phyloP scores from a whole-genome alignment of 1,139 yeast species.

The Candida anutae region DNA sequence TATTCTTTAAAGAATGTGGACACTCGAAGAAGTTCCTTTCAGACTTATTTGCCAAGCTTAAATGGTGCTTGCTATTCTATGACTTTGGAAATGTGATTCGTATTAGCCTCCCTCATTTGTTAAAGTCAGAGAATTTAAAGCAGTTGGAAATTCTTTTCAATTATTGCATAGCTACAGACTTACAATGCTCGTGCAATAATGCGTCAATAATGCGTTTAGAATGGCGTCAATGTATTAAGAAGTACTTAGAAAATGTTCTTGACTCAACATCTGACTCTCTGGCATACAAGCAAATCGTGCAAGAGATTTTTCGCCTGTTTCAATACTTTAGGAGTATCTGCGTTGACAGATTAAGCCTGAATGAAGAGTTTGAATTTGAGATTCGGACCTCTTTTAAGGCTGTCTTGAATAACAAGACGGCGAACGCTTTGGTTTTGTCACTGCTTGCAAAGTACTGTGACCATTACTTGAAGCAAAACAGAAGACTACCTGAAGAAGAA shows the following conservation, averaged over 20 bases:
- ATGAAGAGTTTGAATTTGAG: slow-evolving; percentile 21
- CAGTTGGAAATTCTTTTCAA: slow-evolving; percentile 7
- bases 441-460: slow-evolving; percentile 33
- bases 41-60: slow-evolving; percentile 14
- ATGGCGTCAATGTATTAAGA: slow-evolving; percentile 9
- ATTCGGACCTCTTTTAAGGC: slow-evolving; percentile 20
- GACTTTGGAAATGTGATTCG: slow-evolving; percentile 16
- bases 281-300: background rate
- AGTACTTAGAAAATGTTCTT: slow-evolving; percentile 3
- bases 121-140: slow-evolving; percentile 8
- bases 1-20: slow-evolving; percentile 15
- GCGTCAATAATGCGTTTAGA: slow-evolving; percentile 6
- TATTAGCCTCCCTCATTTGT: slow-evolving; percentile 13
- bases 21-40: slow-evolving; percentile 14
- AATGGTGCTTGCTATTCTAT: slow-evolving; percentile 24
- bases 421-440: slow-evolving; percentile 13
- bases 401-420: slow-evolving; percentile 14
- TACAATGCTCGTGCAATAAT: slow-evolving; percentile 7
- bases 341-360: background rate
- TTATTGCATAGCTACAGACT: slow-evolving; percentile 6
- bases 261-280: background rate
- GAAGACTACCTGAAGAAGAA: slow-evolving; percentile 5
- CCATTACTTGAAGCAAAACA: slow-evolving; percentile 15
- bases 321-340: background rate
- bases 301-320: background rate